Evolutionary conservation across 2,329 filamentous ascomycete species (phyloP).

Genomic region (Botryotinia globosa): DNA sequence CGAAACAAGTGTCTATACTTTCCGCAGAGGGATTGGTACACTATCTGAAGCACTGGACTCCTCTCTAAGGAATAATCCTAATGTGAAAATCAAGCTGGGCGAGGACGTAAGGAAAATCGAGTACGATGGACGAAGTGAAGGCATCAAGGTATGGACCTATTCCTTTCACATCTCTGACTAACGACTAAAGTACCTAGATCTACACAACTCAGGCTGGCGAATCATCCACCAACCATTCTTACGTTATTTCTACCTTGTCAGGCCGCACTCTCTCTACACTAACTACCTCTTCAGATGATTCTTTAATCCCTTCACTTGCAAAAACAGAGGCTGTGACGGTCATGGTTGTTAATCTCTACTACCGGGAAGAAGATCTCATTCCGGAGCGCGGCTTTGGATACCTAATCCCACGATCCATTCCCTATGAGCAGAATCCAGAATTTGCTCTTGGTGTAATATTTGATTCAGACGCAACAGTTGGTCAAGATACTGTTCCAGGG

Average conservation of each 20-base stretch:
- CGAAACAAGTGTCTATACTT: slow-evolving; percentile 43
- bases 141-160: slow-evolving; percentile 44
- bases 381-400: slow-evolving; percentile 79
- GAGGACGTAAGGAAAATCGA: slow-evolving; percentile 49
- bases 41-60: slow-evolving; percentile 54
- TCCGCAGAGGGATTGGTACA: slow-evolving; percentile 60
- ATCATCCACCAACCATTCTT: slow-evolving; percentile 45
- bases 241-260: slow-evolving; percentile 62
- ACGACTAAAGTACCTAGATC: slow-evolving; percentile 33
- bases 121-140: slow-evolving; percentile 40
- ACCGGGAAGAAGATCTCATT: slow-evolving; percentile 60
- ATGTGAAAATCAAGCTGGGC: slow-evolving; percentile 57
- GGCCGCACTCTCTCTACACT: slow-evolving; percentile 29
- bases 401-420: slow-evolving; percentile 74
- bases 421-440: slow-evolving; percentile 73
- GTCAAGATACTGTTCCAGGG: slow-evolving; percentile 56
- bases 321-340: slow-evolving; percentile 70
- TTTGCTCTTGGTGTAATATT: slow-evolving; percentile 88
- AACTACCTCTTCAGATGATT: slow-evolving; percentile 17
- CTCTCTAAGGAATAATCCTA: slow-evolving; percentile 50
- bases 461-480: slow-evolving; percentile 56
- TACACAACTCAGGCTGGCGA: slow-evolving; percentile 30
- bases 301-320: slow-evolving; percentile 47
- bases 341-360: slow-evolving; percentile 92
- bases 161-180: not conserved